Base-by-base conservation (phyloP, 2,329 filamentous ascomycete genomes). In the Beauveria pseudobassiana region DNA sequence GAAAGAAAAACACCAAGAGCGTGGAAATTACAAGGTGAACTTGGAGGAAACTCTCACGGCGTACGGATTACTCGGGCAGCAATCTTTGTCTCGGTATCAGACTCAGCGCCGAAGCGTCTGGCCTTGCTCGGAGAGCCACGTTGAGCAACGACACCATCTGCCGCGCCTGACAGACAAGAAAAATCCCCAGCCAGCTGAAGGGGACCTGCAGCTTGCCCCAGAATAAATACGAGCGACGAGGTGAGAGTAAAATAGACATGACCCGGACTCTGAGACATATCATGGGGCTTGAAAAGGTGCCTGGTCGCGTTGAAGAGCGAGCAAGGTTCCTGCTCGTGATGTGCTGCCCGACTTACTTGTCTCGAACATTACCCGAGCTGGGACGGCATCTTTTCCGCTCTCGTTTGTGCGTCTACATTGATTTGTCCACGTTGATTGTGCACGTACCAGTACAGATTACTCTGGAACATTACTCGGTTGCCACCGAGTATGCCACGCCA, bases 331-430 rank as follows among this genome's bases (percentile, higher is more conserved):
- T 43, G 5, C 5, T 49, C 10, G n/a, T 53, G 58, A 60, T 60
- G 49, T 53, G 58, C 58, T 26, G 50, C 18, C 26, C n/a, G 24
- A 54, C 12, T 60, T 54, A 28, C 58, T 54, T 48, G 49, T 60
- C 58, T 53, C 6, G 42, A 54, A 4, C 16, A 40, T 14, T 53
- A 40, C 58, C 58, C 58, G 50, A 60, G 42, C 24, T 42, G 46
- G 16, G 9, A 38, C 48, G 48, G 26, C 48, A 22, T 24, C 7
- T 24, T 46, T 26, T n/a, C 49, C 58, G 49, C 18, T 1, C 10
- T 43, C 16, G 10, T 20, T 24, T 22, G 2, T 28, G n/a, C 22
- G 45, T 40, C 6, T 48, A 42, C 6, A 34, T 46, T 45, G 20
- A 59, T 34, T 40, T 18, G 9, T 8, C 6, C 2, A 48, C 10